These are phyloP conservation scores for Tetracladium maxilliforme DNA, from an alignment of 2,329 filamentous ascomycete genomes.

Conservation along the genomic window DNA sequence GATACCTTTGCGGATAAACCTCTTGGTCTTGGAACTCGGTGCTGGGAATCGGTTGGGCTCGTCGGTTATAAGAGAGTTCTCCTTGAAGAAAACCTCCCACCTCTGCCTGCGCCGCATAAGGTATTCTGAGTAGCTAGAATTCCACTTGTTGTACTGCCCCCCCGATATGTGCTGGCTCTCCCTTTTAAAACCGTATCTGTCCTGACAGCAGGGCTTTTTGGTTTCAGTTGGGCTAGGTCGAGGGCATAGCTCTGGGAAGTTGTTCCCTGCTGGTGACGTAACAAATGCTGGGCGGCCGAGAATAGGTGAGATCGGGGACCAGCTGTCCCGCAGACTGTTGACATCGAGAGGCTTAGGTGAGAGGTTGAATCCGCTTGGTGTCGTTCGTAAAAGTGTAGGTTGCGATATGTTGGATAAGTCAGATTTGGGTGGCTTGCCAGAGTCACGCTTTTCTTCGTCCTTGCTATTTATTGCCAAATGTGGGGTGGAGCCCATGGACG, in stretches of 20 bases:
- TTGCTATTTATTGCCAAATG: no score
- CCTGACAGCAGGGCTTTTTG: conserved; percentile 27
- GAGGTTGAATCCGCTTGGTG: conserved; percentile 6
- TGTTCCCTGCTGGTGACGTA: background rate
- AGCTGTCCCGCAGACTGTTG: background rate
- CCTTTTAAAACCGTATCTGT: conserved; percentile 89
- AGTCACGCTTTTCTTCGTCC: no score
- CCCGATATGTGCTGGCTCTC: conserved; percentile 63
- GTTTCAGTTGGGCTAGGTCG: background rate
- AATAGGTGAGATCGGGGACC: conserved; percentile 1
- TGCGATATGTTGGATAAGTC: no score
- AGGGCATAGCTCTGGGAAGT: conserved; percentile 1
- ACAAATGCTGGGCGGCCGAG: background rate
- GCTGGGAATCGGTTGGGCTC: conserved; percentile 66
- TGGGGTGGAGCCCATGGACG: no score
- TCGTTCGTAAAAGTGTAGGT: background rate
- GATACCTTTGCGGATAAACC: conserved; percentile 88
- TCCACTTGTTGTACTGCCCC: conserved; percentile 73
- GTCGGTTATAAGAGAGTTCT: conserved; percentile 58
- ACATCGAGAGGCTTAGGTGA: background rate
- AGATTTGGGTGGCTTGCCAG: no score
- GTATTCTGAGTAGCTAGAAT: conserved; percentile 59
- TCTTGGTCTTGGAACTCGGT: conserved; percentile 69
- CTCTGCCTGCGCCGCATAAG: conserved; percentile 63
- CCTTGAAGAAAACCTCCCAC: conserved; percentile 66